A percentile compares a stretch with the other conserved stretches of the same genome.
These are phyloP conservation scores for Puccinia triticina DNA, from an alignment of 1,284 basidiomycete genomes.

Conservation along the genomic window DNA sequence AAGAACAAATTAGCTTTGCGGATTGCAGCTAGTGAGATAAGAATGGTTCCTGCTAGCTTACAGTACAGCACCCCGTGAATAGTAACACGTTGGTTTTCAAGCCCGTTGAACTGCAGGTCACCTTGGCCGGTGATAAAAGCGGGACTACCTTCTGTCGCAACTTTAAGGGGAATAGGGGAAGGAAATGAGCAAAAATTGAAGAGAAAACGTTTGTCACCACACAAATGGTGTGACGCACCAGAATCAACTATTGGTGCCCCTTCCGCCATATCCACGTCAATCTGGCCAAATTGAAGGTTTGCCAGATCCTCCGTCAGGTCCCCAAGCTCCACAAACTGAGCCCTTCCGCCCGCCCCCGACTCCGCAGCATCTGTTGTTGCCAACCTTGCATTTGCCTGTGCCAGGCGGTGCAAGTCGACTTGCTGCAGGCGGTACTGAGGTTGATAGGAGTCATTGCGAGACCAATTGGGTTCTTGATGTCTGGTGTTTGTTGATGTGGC, in stretches of 20 bases:
- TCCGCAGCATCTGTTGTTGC: not conserved
- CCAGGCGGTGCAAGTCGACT: not conserved
- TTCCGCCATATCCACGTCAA: no score
- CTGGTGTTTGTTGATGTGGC: not conserved
- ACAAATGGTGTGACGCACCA: slow-evolving; percentile 13
- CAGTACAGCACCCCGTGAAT: no score
- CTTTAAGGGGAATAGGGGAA: not conserved
- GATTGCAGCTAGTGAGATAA: not conserved
- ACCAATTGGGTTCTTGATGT: no score
- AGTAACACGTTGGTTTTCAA: not conserved
- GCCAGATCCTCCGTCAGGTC: not conserved
- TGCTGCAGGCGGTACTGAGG: not conserved
- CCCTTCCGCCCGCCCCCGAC: not conserved
- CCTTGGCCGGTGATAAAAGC: not conserved
- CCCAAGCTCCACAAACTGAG: not conserved
- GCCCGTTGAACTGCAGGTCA: not conserved
- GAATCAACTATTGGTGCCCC: not conserved
- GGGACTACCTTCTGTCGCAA: not conserved
- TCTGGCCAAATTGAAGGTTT: not conserved
- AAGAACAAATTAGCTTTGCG: not conserved
- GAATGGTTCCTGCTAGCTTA: not conserved
- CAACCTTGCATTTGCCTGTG: not conserved
- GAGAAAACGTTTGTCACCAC: not conserved
- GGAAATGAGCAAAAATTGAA: not conserved
- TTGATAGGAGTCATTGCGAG: not conserved